Conservation (phyloP, 2,329 filamentous ascomycete species). For the Diaporthe citrichinensis region DNA sequence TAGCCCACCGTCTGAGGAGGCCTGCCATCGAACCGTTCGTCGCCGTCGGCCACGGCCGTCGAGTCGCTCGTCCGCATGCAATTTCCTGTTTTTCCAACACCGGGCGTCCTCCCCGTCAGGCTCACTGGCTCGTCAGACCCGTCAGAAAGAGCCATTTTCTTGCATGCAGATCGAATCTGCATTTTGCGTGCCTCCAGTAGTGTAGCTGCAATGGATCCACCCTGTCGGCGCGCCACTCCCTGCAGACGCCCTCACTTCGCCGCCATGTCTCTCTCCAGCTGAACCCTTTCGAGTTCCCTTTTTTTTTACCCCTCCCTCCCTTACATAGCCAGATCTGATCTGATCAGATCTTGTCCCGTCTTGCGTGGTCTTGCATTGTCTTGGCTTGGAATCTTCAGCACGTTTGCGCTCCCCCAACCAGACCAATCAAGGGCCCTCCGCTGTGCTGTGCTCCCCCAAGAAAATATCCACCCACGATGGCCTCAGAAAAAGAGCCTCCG, state of each 20-base stretch:
- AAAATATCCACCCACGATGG: conserved; percentile 11
- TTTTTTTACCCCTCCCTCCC: not conserved
- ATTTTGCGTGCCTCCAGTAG: not conserved
- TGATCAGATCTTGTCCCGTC: not conserved
- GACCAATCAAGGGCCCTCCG: not conserved
- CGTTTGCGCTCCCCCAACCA: not conserved
- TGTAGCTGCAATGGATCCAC: conserved; percentile 1
- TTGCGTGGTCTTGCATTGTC: not conserved
- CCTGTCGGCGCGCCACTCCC: conserved; percentile 32
- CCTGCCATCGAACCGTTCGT: conserved; percentile 12
- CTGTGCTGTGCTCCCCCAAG: not conserved
- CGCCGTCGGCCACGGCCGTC: conserved; percentile 10
- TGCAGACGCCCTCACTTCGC: not conserved
- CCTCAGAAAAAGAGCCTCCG: conserved; percentile 1
- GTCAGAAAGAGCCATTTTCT: conserved; percentile 22
- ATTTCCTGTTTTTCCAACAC: not conserved
- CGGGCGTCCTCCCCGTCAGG: not conserved
- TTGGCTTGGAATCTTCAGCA: not conserved
- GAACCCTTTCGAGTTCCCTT: not conserved
- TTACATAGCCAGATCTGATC: not conserved
- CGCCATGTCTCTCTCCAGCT: conserved; percentile 10
- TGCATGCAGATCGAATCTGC: conserved; percentile 13
- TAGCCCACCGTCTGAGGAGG: not conserved
- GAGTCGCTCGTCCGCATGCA: conserved; percentile 11
- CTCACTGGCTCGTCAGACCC: not conserved